Evolutionary conservation across 805 yeast species (phyloP), one percentile per base, ranked within the genome.

Genomic region (Schwanniomyces pseudopolymorphus): DNA sequence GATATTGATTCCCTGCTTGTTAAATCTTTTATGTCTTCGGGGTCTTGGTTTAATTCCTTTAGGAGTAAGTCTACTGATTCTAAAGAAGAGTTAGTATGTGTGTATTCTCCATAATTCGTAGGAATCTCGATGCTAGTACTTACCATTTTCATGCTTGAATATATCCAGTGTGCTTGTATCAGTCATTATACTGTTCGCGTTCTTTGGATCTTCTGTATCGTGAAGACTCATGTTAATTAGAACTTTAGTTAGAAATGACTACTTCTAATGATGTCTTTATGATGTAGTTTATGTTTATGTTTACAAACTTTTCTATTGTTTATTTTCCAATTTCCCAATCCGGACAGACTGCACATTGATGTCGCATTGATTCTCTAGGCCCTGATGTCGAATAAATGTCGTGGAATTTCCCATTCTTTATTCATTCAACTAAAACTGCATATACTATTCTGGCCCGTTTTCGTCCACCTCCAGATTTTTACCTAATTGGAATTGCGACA

Each of bases 51-150:
- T 47, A 64, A 51, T 55, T 64, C 67, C 42, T 57, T 54, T 44
- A 64, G 56, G 17, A 64, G 58, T 44, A 59, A 42, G 33, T 64
- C 68, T 4, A 64, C 69, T 1, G 69, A 63, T 40, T 57, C 67
- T 61, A 46, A 19, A 33, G 22, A 11, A 33, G 11, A 3, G 62
- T 59, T 58, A 59, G 59, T 58, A 52, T 9, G 10, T 17, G 3
- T 16, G 4, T 26, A 8, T 39, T 31, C 31, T 10, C 28, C 35
- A 31, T 31, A 24, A n/a, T 11, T 6, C 19, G 24, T 19, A n/a
- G n/a, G n/a, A n/a, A n/a, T n/a, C n/a, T n/a, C 2, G 39, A 35
- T 10, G 9, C 25, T 13, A 21, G 19, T 44, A 58, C 66, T 40
- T 61, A 62, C 66, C 64, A 54, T 59, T 62, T 48, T 63, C 67